Base-by-base conservation (phyloP, 1,284 basidiomycete species). In the Puccinia hordei region DNA sequence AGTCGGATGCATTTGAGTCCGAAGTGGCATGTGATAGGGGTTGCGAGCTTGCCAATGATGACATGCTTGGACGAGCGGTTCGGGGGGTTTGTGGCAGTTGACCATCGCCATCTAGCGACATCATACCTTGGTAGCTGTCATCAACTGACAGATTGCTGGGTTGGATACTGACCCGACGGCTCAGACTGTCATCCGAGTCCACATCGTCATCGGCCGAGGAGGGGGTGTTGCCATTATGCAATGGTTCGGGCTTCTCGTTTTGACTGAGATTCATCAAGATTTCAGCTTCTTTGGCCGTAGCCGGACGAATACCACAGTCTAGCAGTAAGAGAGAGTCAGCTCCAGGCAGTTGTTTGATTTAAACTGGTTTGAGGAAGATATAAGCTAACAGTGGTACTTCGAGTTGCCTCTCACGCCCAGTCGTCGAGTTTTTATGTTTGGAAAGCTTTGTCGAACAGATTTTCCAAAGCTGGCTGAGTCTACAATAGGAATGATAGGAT, bases 401-500 rank as follows among this genome's bases (percentile, higher is more conserved):
- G 91, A 93, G 87, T 95, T 94, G 78, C 94, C 94, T 85, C 94
- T 88, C 80, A 94, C 93, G 81, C 94, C 94, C 81, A 96, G 87
- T 81, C 94, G 91, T 83, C 94, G 89, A 65, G 94, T 96, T 89
- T 94, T 94, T 89, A 97, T 94, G 83, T 92, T 92, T 65, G 93
- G 93, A 87, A 94, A 97, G 86, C 93, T 94, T 80, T 92, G 90
- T 82, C 93, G 89, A 84, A 97, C 94, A 72, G 93, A 93, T 87
- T 97, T 96, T 82, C 94, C 94, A 83, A 96, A 89, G 5, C 93
- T 94, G 82, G 94, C 94, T 59, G 94, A 93, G 88, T 95, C 80
- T 71, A 33, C 12, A 49, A 17, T 27, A 19, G 12, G 24, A 55
- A 5, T 8, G n/a, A 30, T 63, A 41, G 22, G 27, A 57, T 63